Percentiles rank a stretch among this genome's conserved stretches.
phyloP scores from a whole-genome alignment of 805 yeast genomes.

The Allodekkera sacchari region DNA sequence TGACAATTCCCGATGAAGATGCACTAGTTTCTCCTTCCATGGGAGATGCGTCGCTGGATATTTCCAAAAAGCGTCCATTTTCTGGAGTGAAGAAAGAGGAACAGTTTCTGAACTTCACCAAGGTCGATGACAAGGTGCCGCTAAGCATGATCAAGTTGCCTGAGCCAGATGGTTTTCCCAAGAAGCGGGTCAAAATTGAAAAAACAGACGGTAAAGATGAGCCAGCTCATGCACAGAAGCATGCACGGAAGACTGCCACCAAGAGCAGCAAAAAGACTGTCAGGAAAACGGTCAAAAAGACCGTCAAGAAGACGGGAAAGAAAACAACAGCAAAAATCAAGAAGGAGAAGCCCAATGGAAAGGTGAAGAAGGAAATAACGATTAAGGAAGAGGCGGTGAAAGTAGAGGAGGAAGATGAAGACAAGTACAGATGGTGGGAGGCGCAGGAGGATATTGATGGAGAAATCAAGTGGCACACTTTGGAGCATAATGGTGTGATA shows the following conservation, averaged over 20 bases:
- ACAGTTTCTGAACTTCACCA: no score
- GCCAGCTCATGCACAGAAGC: no score
- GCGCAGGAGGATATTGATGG: slow-evolving; percentile 65
- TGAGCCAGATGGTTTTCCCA: no score
- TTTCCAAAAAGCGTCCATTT: no score
- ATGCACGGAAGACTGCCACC: no score
- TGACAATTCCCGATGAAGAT: no score
- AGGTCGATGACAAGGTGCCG: no score
- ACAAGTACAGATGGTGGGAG: slow-evolving; percentile 77
- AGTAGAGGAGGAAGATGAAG: slow-evolving; percentile 45
- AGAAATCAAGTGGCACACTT: slow-evolving; percentile 74
- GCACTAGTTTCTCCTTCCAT: no score
- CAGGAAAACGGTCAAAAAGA: slow-evolving; percentile 2
- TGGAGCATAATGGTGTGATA: slow-evolving; percentile 84
- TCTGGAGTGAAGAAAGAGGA: no score
- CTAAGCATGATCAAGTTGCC: no score
- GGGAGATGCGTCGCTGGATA: no score
- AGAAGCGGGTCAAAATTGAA: no score
- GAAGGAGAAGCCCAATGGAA: slow-evolving; percentile 7
- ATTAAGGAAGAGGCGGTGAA: slow-evolving; percentile 12
- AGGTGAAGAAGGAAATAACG: slow-evolving; percentile 9
- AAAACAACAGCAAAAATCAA: slow-evolving; percentile 1
- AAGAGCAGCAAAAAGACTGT: background rate
- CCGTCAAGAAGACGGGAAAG: slow-evolving; percentile 3
- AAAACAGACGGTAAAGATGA: background rate